Conservation (phyloP, 148 eudicot species). For the Chenopodium album region DNA sequence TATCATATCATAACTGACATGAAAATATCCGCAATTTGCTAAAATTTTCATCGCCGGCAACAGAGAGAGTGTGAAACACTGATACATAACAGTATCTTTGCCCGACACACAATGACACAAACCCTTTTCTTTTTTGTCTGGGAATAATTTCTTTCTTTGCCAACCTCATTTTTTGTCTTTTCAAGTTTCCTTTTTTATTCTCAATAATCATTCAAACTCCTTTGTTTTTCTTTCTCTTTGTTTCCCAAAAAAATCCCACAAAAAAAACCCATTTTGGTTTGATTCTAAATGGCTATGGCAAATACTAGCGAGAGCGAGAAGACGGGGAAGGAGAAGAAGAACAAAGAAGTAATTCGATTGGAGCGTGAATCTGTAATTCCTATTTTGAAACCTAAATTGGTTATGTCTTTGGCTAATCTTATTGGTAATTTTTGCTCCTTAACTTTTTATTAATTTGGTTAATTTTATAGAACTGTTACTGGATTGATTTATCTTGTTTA, state of each 20-base stretch:
- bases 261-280: neutral
- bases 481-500: neutral
- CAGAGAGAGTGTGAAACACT: neutral
- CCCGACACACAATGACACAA: constrained; percentile 1
- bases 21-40: too few species aligned
- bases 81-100: neutral
- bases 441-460: neutral
- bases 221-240: neutral
- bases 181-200: neutral
- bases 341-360: constrained; percentile 65
- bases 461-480: neutral
- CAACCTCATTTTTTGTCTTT: neutral
- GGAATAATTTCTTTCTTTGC: constrained; percentile 18
- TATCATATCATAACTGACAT: too few species aligned
- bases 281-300: neutral
- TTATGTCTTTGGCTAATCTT: constrained; percentile 79
- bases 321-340: constrained; percentile 29
- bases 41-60: neutral
- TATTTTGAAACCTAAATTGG: constrained; percentile 66
- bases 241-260: too few species aligned
- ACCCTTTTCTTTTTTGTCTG: neutral
- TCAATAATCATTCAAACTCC: neutral
- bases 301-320: neutral
- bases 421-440: constrained; percentile 42
- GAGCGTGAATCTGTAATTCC: constrained; percentile 93